These are phyloP conservation scores for Comarum palustre DNA, from an alignment of 306 rosid genomes.

Conservation along the genomic window DNA sequence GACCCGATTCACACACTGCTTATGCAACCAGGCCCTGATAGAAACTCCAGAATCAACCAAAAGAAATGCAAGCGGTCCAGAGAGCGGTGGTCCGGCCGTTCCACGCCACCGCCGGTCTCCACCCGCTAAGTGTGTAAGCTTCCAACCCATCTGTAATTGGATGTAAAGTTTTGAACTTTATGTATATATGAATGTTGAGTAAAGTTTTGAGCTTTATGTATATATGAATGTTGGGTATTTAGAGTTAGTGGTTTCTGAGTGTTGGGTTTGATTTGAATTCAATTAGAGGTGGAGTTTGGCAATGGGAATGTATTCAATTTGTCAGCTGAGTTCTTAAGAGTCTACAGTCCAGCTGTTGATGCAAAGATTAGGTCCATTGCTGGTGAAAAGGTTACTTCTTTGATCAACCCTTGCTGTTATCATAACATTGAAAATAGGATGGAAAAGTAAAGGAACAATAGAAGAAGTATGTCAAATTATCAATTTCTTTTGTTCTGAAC, in stretches of 20 bases:
- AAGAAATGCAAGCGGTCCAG: slow-evolving; percentile 22
- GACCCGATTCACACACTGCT: background rate
- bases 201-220: background rate
- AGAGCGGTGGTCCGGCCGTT: slow-evolving; percentile 50
- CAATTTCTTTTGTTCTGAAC: background rate
- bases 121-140: slow-evolving; percentile 57
- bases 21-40: background rate
- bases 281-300: slow-evolving; percentile 68
- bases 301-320: slow-evolving; percentile 58
- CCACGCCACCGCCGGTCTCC: slow-evolving; percentile 45
- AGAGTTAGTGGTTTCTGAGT: background rate
- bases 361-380: slow-evolving; percentile 71
- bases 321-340: slow-evolving; percentile 82
- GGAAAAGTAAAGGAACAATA: background rate
- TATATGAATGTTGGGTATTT: background rate
- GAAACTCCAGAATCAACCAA: background rate
- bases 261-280: slow-evolving; percentile 15
- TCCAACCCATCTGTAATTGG: background rate
- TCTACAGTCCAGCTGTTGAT: slow-evolving; percentile 82
- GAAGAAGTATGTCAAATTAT: background rate
- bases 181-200: background rate
- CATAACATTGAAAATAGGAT: background rate
- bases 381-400: slow-evolving; percentile 60
- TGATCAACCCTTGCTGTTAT: background rate
- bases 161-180: background rate